phyloP scores from a whole-genome alignment of 257 asterid genomes.

The Haberlea rhodopensis region DNA sequence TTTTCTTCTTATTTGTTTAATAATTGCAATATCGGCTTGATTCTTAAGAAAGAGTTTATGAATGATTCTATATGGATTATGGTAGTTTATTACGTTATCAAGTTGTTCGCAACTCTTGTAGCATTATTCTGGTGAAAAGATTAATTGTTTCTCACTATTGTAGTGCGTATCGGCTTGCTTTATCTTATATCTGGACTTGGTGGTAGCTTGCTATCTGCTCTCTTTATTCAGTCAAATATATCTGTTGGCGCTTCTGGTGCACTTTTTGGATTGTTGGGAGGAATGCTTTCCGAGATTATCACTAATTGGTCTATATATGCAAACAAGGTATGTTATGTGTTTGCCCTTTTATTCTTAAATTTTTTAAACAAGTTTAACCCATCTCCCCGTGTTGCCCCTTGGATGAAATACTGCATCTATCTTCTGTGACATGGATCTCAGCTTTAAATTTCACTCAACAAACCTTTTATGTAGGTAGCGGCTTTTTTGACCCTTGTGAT shows the following conservation, averaged over 20 bases:
- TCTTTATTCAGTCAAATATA: constrained; percentile 73
- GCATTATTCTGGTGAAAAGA: not conserved
- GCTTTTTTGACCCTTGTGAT: constrained; percentile 67
- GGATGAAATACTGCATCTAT: no score
- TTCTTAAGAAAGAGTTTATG: no score
- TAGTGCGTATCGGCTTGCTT: constrained; percentile 73
- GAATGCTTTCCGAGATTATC: constrained; percentile 85
- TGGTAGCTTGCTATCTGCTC: constrained; percentile 77
- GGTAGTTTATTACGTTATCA: constrained; percentile 1
- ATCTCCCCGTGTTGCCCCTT: no score
- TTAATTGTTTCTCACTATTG: no score
- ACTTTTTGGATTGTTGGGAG: constrained; percentile 82
- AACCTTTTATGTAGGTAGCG: constrained; percentile 46
- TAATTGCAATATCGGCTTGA: no score
- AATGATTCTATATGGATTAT: no score
- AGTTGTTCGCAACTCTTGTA: not conserved
- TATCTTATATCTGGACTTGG: constrained; percentile 86
- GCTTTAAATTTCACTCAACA: constrained; percentile 5
- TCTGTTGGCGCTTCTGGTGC: constrained; percentile 98
- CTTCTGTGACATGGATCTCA: no score
- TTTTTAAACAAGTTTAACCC: not conserved
- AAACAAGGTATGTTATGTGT: constrained; percentile 62
- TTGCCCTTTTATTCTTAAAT: no score
- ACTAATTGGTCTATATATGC: constrained; percentile 89
- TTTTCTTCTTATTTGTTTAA: no score